Conservation (phyloP, 1,284 basidiomycete species). For the Ceratobasidium sp. region DNA sequence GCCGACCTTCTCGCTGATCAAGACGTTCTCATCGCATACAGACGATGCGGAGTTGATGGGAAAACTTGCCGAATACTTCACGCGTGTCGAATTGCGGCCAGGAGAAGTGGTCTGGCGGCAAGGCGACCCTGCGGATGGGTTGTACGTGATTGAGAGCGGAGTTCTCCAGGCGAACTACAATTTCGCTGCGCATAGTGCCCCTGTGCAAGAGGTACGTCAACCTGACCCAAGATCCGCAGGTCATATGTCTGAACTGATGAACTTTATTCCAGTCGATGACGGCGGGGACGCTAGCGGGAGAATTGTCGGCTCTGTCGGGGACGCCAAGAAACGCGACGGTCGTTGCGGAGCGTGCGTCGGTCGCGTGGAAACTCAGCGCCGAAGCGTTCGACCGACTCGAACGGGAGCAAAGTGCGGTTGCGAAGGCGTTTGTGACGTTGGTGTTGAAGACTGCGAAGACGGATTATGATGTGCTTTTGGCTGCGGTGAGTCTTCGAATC, state of each 20-base stretch:
- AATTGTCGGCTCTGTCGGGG: conserved; percentile 84
- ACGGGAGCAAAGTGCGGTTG: conserved; percentile 73
- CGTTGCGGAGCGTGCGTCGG: conserved; percentile 79
- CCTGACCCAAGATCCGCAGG: not conserved
- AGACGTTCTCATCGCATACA: conserved; percentile 79
- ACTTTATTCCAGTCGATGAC: conserved; percentile 75
- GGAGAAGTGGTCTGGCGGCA: conserved; percentile 83
- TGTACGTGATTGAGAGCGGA: conserved; percentile 89
- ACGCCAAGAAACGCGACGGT: conserved; percentile 87
- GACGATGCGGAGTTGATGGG: conserved; percentile 61
- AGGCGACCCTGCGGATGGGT: conserved; percentile 80
- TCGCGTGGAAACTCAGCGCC: conserved; percentile 82
- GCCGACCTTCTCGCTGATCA: conserved; percentile 76
- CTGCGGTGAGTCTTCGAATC: conserved; percentile 58
- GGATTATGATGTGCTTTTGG: conserved; percentile 80
- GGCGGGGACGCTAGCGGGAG: conserved; percentile 90
- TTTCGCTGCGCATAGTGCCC: conserved; percentile 76
- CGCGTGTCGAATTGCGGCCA: conserved; percentile 68
- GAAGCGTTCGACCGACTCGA: conserved; percentile 72
- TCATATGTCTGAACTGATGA: not conserved
- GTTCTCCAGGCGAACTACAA: conserved; percentile 84
- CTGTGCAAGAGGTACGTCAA: conserved; percentile 70
- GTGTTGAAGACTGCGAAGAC: conserved; percentile 87
- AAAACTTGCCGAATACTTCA: conserved; percentile 77
- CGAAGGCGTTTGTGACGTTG: conserved; percentile 76